Evolutionary conservation across 495 filamentous ascomycete species (phyloP).

Genomic region (Amniculicola lignicola): DNA sequence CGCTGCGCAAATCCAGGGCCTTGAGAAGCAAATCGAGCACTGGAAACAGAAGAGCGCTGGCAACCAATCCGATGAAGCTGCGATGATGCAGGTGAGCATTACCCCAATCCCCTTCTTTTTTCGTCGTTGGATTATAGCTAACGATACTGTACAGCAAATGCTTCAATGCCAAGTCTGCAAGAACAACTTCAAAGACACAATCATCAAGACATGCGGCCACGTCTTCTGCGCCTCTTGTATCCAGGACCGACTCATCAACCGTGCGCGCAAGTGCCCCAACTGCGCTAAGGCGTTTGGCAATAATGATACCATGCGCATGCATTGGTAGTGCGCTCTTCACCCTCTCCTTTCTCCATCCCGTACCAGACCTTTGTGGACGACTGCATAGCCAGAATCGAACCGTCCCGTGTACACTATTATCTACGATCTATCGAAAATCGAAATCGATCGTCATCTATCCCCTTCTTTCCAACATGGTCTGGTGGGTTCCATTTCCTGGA

Average conservation of each 20-base stretch:
- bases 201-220: slow-evolving; percentile 91
- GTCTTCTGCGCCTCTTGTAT: slow-evolving; percentile 89
- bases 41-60: slow-evolving; percentile 78
- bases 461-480: no score
- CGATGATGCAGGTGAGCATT: slow-evolving; percentile 73
- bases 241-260: slow-evolving; percentile 77
- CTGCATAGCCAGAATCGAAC: no score
- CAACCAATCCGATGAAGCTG: slow-evolving; percentile 76
- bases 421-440: no score
- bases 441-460: no score
- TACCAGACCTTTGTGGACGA: no score
- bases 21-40: slow-evolving; percentile 71
- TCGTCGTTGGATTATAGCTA: slow-evolving; percentile 6
- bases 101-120: neutral
- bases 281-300: slow-evolving; percentile 87
- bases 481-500: no score
- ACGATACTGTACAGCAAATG: slow-evolving; percentile 59
- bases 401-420: no score
- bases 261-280: slow-evolving; percentile 90
- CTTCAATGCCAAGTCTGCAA: slow-evolving; percentile 88
- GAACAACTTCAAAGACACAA: slow-evolving; percentile 87
- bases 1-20: slow-evolving; percentile 67
- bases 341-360: no score
- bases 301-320: slow-evolving; percentile 59
- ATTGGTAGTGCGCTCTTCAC: slow-evolving; percentile 7